These are phyloP conservation scores for Leccinum fuscescens DNA, from an alignment of 1,284 basidiomycete species.

Conservation along the genomic window DNA sequence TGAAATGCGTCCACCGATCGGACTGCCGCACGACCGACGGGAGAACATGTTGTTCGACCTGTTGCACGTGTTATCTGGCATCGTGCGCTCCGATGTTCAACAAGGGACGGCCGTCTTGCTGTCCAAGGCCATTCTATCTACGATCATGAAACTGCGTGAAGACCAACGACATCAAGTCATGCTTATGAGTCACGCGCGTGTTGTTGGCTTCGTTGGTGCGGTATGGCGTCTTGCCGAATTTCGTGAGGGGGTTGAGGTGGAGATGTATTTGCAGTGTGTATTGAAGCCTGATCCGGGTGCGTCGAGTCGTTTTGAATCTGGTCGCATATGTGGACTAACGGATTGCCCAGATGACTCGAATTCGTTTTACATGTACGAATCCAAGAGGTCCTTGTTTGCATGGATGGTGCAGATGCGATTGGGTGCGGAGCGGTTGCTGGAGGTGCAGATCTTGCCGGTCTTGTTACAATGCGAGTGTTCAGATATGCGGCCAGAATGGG, in stretches of 20 bases:
- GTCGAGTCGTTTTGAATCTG: background rate
- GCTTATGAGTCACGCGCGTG: constrained; percentile 47
- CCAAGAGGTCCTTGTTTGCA: constrained; percentile 75
- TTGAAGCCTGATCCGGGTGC: background rate
- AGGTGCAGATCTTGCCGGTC: constrained; percentile 76
- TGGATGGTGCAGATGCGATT: constrained; percentile 58
- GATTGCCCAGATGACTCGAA: constrained; percentile 74
- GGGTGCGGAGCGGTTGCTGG: constrained; percentile 40
- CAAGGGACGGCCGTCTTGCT: background rate
- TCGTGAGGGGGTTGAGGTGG: background rate
- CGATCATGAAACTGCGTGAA: constrained; percentile 3
- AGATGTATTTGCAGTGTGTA: background rate
- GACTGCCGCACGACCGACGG: constrained; percentile 74
- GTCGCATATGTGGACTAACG: background rate
- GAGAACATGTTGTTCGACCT: constrained; percentile 89
- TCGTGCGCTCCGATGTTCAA: constrained; percentile 49
- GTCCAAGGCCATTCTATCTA: background rate
- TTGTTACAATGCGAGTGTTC: constrained; percentile 87
- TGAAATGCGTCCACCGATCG: constrained; percentile 16
- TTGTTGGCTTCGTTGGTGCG: constrained; percentile 37
- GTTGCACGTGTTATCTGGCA: constrained; percentile 72
- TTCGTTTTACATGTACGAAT: constrained; percentile 91
- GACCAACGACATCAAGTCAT: constrained; percentile 68
- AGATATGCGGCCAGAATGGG: constrained; percentile 76
- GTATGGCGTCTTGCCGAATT: background rate